These are phyloP conservation scores for Tulasnella sp. DNA, from an alignment of 768 basidiomycete species.

Conservation along the genomic window DNA sequence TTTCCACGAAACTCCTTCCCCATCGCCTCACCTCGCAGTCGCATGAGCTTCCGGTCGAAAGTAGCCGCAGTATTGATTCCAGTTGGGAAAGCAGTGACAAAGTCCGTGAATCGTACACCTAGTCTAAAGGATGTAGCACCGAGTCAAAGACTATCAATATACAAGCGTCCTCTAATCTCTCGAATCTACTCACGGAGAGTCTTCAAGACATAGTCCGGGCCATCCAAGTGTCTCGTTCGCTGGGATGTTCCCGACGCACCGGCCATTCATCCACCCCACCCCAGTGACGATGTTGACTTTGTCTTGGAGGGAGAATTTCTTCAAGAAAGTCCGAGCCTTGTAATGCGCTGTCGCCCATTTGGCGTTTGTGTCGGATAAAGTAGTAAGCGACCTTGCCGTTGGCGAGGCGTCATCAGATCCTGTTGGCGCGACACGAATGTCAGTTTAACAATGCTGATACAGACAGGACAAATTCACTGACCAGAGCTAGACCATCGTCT, in stretches of 20 bases:
- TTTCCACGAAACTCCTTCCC: slow-evolving; percentile 75
- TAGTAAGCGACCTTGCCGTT: too few species aligned
- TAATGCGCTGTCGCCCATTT: slow-evolving; percentile 25
- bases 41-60: slow-evolving; percentile 66
- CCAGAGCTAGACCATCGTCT: too few species aligned
- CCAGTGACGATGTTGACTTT: slow-evolving; percentile 31
- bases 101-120: slow-evolving; percentile 67
- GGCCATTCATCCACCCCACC: slow-evolving; percentile 21
- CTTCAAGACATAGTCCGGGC: slow-evolving; percentile 30
- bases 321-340: slow-evolving; percentile 24
- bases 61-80: slow-evolving; percentile 75
- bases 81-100: slow-evolving; percentile 71
- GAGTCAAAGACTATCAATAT: not conserved
- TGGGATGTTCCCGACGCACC: slow-evolving; percentile 20
- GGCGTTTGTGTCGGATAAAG: too few species aligned
- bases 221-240: slow-evolving; percentile 16
- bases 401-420: too few species aligned
- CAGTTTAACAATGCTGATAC: too few species aligned
- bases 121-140: slow-evolving; percentile 25
- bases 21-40: slow-evolving; percentile 65
- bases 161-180: not conserved
- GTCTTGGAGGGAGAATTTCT: slow-evolving; percentile 29
- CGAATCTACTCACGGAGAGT: slow-evolving; percentile 39
- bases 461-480: too few species aligned
- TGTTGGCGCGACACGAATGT: too few species aligned